A percentile compares a stretch with the other conserved stretches of the same genome.
Conservation (phyloP, 257 asterid species). For the Solanum lignicaule region DNA sequence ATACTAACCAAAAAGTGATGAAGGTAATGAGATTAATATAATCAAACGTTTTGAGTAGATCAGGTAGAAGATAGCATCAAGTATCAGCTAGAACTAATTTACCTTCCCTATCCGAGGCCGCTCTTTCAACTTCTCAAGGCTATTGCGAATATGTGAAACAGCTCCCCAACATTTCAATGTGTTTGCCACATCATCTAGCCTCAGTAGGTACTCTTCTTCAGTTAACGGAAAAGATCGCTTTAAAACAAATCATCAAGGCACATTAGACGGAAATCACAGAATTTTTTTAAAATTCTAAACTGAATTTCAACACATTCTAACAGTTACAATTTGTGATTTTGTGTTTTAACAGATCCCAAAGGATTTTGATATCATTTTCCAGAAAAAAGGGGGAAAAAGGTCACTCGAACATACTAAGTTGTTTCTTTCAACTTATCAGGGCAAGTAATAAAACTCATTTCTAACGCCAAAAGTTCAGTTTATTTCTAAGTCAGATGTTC, state of each 20-base stretch:
- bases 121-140: slow-evolving; percentile 72
- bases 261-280: slow-evolving; percentile 6
- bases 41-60: background rate
- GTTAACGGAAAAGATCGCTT: slow-evolving; percentile 88
- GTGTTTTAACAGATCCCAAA: background rate
- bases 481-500: background rate
- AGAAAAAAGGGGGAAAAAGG: background rate
- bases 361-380: background rate
- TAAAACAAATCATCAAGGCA: slow-evolving; percentile 11
- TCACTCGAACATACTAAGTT: background rate
- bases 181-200: slow-evolving; percentile 95
- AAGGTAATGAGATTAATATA: background rate
- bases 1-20: background rate
- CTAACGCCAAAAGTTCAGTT: background rate
- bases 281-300: background rate
- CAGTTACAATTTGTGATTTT: background rate
- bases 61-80: background rate
- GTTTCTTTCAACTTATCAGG: background rate
- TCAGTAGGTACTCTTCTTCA: slow-evolving; percentile 85
- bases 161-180: slow-evolving; percentile 97
- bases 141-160: slow-evolving; percentile 82
- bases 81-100: background rate
- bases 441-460: background rate
- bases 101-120: slow-evolving; percentile 94
- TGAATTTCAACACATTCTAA: background rate